These are phyloP conservation scores for Microthlaspi erraticum DNA, from an alignment of 345 rosid species.

Conservation along the genomic window DNA sequence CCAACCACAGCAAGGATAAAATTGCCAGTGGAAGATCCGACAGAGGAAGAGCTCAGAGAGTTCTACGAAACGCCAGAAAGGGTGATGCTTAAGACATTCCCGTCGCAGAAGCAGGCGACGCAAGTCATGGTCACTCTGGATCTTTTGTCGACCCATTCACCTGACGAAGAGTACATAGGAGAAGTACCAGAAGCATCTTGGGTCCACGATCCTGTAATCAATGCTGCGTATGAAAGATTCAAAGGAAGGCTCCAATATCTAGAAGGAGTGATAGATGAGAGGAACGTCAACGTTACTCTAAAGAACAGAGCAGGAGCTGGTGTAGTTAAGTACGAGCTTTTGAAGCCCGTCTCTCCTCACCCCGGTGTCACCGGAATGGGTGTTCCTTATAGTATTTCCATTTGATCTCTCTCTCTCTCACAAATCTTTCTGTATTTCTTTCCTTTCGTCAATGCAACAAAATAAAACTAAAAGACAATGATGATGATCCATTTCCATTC, in stretches of 20 bases:
- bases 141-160: slow-evolving; percentile 44
- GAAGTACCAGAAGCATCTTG: slow-evolving; percentile 38
- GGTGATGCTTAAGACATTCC: slow-evolving; percentile 34
- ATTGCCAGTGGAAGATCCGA: slow-evolving; percentile 44
- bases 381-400: slow-evolving; percentile 45
- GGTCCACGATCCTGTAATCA: slow-evolving; percentile 29
- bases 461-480: too few relatives aligned
- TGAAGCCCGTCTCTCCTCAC: slow-evolving; percentile 37
- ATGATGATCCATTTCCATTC: not conserved
- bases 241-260: slow-evolving; percentile 41
- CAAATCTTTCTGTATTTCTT: not conserved
- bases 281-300: slow-evolving; percentile 34
- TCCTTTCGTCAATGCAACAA: not conserved
- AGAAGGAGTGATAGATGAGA: slow-evolving; percentile 46
- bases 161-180: slow-evolving; percentile 49
- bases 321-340: slow-evolving; percentile 47
- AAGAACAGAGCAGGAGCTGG: slow-evolving; percentile 49
- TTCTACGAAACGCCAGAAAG: slow-evolving; percentile 40
- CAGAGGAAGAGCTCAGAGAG: slow-evolving; percentile 35
- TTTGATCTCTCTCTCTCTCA: slow-evolving; percentile 21
- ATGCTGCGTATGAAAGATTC: slow-evolving; percentile 39
- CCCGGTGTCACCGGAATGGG: slow-evolving; percentile 44
- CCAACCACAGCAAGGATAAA: slow-evolving; percentile 42
- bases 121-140: slow-evolving; percentile 46
- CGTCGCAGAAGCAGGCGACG: slow-evolving; percentile 46